phyloP scores from a whole-genome alignment of 139 green algal species.

The Chlorella vulgaris region DNA sequence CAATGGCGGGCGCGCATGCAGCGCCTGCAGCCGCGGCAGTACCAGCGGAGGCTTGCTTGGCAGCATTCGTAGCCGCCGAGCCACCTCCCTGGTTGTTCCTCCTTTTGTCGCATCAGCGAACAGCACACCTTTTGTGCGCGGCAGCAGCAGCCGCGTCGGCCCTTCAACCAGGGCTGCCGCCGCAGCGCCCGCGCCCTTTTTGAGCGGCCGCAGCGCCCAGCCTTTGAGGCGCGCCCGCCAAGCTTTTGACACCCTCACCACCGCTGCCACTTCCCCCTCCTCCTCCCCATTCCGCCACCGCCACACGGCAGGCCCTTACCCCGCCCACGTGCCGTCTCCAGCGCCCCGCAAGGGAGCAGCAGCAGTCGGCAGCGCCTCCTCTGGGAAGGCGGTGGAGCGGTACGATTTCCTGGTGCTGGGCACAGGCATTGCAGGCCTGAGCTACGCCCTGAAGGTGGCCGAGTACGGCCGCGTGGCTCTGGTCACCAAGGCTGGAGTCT shows the following conservation, averaged over 20 bases:
- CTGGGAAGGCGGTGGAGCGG: not conserved
- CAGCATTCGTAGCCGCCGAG: too few relatives aligned
- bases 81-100: not conserved
- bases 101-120: not conserved
- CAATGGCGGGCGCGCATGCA: not conserved
- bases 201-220: constrained; percentile 11
- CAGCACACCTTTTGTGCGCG: not conserved
- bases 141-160: not conserved
- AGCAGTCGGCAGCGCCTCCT: not conserved
- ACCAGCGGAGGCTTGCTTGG: not conserved
- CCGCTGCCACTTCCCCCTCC: not conserved
- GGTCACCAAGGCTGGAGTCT: constrained; percentile 88
- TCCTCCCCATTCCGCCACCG: not conserved
- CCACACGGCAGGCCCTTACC: not conserved
- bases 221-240: not conserved
- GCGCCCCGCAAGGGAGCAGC: not conserved
- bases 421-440: constrained; percentile 93
- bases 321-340: not conserved
- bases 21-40: not conserved
- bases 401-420: constrained; percentile 95
- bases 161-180: not conserved
- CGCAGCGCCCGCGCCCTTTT: too few relatives aligned
- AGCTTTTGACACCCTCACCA: not conserved
- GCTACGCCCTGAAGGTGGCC: constrained; percentile 94
- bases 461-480: constrained; percentile 91